Evolutionary conservation across 192 early-diverging fungal species (phyloP).

Genomic region (Coemansia reversa): DNA sequence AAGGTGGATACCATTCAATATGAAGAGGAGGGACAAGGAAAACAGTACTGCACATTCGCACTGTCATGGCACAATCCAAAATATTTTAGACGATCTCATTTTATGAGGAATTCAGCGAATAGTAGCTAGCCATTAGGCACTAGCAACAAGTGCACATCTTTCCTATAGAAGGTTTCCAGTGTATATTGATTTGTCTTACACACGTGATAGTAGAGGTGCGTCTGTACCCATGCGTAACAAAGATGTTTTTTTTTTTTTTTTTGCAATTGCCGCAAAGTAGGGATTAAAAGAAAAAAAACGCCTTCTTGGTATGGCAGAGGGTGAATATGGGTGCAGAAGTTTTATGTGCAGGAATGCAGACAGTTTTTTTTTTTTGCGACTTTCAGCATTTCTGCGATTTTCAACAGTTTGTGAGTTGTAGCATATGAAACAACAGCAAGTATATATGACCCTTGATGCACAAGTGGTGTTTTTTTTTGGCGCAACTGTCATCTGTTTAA

Average conservation of each 20-base stretch:
- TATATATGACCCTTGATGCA: background rate
- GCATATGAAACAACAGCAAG: background rate
- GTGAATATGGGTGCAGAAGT: background rate
- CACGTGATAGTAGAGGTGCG: background rate
- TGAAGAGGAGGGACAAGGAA: background rate
- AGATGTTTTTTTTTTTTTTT: background rate
- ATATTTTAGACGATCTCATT: background rate
- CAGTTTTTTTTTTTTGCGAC: background rate
- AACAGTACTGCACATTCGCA: background rate
- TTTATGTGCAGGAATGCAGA: background rate
- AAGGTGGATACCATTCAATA: background rate
- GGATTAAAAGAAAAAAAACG: background rate
- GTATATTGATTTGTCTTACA: background rate
- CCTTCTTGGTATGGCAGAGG: background rate
- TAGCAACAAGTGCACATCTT: too few relatives aligned
- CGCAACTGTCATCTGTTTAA: background rate
- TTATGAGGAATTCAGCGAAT: background rate
- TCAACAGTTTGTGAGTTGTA: background rate
- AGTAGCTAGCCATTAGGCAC: background rate
- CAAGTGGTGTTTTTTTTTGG: background rate
- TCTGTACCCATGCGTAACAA: conserved; percentile 8
- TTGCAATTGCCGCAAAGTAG: background rate
- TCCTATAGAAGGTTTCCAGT: background rate
- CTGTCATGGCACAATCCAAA: background rate
- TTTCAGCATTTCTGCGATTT: background rate